Percentiles rank a stretch among this genome's conserved stretches.
Conservation (phyloP, 768 basidiomycete species). For the Megacollybia marginata region DNA sequence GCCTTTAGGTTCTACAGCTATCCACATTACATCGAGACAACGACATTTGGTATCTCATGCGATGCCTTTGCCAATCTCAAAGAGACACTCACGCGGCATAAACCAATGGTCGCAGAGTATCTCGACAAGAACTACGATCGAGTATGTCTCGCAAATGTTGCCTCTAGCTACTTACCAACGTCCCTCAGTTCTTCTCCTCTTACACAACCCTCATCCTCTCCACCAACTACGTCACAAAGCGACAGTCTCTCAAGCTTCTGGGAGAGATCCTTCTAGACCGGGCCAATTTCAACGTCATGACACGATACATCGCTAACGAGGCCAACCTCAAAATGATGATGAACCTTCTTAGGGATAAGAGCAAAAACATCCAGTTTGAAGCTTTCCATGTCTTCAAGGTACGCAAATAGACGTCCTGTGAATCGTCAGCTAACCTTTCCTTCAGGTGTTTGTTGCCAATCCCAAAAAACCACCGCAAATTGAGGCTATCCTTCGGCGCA, state of each 20-base stretch:
- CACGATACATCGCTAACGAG: conserved; percentile 90
- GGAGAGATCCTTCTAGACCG: conserved; percentile 97
- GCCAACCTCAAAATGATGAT: conserved; percentile 99
- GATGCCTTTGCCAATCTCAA: conserved; percentile 98
- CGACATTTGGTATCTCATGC: conserved; percentile 96
- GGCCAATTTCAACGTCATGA: conserved; percentile 98
- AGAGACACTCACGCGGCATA: conserved; percentile 94
- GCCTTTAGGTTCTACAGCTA: conserved; percentile 84
- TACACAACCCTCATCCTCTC: conserved; percentile 92
- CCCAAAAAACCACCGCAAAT: conserved; percentile 98
- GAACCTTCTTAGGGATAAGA: conserved; percentile 96
- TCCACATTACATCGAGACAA: conserved; percentile 93
- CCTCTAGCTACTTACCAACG: neutral
- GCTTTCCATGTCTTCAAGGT: conserved; percentile 99
- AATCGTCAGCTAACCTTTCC: neutral
- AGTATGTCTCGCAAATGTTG: conserved; percentile 35
- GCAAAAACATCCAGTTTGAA: conserved; percentile 99
- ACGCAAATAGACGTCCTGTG: conserved; percentile 10
- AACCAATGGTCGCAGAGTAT: conserved; percentile 96
- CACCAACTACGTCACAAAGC: conserved; percentile 97
- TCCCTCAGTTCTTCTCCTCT: conserved; percentile 82
- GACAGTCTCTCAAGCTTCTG: conserved; percentile 94
- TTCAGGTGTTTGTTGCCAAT: conserved; percentile 94
- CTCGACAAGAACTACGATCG: conserved; percentile 96
- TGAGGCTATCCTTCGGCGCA: conserved; percentile 81